A percentile compares a stretch with the other conserved stretches of the same genome.
Conservation (phyloP, 2,329 filamentous ascomycete species). For the Davidsoniella neocaledoniae region DNA sequence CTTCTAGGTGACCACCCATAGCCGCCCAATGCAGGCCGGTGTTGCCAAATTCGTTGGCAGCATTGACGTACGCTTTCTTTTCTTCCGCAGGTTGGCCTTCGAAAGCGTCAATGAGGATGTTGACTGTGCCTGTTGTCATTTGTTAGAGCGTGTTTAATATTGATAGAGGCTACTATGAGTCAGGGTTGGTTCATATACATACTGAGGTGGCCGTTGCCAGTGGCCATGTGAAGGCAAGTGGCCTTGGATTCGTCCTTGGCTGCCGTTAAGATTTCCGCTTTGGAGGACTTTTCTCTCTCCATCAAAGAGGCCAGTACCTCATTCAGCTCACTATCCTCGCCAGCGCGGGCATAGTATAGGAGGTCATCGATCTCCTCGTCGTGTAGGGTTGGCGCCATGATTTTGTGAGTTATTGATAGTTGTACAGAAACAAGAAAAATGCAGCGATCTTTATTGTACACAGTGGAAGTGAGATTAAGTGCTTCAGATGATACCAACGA, state of each 20-base stretch:
- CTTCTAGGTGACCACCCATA: slow-evolving; percentile 68
- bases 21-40: slow-evolving; percentile 90
- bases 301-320: slow-evolving; percentile 41
- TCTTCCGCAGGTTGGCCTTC: slow-evolving; percentile 21
- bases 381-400: slow-evolving; percentile 38
- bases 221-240: slow-evolving; percentile 79
- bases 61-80: slow-evolving; percentile 42
- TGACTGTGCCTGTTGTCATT: slow-evolving; percentile 26
- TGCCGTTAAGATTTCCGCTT: slow-evolving; percentile 48
- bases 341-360: slow-evolving; percentile 67
- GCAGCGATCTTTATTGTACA: not conserved
- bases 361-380: slow-evolving; percentile 83
- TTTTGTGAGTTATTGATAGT: slow-evolving; percentile 9
- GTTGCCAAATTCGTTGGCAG: slow-evolving; percentile 67
- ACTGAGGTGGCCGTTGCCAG: slow-evolving; percentile 78
- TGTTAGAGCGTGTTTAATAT: slow-evolving; percentile 2
- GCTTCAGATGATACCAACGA: not conserved
- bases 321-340: slow-evolving; percentile 55
- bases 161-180: not conserved
- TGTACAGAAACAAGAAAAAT: slow-evolving; percentile 2
- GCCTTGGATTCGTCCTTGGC: slow-evolving; percentile 61
- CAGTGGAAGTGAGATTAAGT: not conserved
- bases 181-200: slow-evolving; percentile 17
- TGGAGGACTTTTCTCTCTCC: slow-evolving; percentile 39
- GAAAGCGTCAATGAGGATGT: slow-evolving; percentile 27